phyloP scores from a whole-genome alignment of 257 asterid genomes.

The Avicennia marina region DNA sequence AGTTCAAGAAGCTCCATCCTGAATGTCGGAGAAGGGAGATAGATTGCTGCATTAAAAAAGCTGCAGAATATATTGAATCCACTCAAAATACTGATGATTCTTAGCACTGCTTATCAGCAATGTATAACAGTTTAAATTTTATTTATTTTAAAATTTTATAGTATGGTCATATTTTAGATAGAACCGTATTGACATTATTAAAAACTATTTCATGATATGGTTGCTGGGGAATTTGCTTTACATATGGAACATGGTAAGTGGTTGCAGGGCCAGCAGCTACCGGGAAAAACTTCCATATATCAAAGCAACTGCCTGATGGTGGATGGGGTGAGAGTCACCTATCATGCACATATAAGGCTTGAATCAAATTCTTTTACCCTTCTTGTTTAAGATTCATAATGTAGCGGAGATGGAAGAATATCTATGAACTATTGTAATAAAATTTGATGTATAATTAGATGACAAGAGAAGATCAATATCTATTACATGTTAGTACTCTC shows the following conservation, averaged over 20 bases:
- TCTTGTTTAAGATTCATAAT: background rate
- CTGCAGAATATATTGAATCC: constrained; percentile 27
- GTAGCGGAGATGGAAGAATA: too few species aligned
- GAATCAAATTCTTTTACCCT: background rate
- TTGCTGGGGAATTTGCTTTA: constrained; percentile 51
- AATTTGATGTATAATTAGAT: background rate
- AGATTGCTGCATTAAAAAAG: constrained; percentile 29
- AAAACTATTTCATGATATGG: constrained; percentile 29
- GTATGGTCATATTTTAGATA: too few species aligned
- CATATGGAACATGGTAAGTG: constrained; percentile 44
- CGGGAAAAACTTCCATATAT: constrained; percentile 28
- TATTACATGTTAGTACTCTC: background rate
- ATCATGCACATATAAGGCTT: constrained; percentile 39
- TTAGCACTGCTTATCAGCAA: constrained; percentile 33
- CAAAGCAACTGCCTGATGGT: constrained; percentile 37
- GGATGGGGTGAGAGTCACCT: constrained; percentile 58
- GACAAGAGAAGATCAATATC: background rate
- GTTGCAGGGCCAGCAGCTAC: constrained; percentile 28
- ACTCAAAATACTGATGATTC: constrained; percentile 37
- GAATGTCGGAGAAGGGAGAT: constrained; percentile 31
- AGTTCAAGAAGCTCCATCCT: constrained; percentile 32
- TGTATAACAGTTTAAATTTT: too few species aligned
- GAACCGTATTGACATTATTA: background rate
- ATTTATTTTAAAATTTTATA: too few species aligned
- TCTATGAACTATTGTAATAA: too few species aligned